phyloP scores from a whole-genome alignment of 192 early-diverging fungal genomes.

The Linnemannia zychae region DNA sequence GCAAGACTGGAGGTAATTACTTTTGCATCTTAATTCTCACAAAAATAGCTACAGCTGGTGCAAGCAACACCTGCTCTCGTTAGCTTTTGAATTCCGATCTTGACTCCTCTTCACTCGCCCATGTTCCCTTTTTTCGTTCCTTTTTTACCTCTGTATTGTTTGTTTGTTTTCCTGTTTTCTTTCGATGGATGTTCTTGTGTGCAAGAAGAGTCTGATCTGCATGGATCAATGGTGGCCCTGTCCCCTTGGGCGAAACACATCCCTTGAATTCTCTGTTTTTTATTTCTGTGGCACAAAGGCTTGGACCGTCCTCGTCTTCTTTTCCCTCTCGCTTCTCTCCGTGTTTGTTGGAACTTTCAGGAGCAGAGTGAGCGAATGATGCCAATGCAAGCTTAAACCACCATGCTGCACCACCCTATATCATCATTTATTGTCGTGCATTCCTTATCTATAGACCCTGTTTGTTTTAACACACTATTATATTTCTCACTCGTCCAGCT shows the following conservation, averaged over 20 bases:
- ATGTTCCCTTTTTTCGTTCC: background rate
- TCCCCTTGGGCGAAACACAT: background rate
- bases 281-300: background rate
- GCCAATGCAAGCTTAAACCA: no score
- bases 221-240: background rate
- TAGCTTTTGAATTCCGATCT: background rate
- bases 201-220: background rate
- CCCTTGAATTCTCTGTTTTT: background rate
- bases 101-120: background rate
- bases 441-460: background rate
- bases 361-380: background rate
- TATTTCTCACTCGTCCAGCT: conserved; percentile 16
- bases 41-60: background rate
- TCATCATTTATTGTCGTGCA: background rate
- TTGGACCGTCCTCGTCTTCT: background rate
- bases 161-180: background rate
- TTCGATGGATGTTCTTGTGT: background rate
- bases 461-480: background rate
- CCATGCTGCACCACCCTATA: background rate
- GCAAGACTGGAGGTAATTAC: conserved; percentile 43
- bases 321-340: background rate
- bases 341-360: background rate
- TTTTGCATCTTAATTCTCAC: no score
- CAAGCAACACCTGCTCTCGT: background rate
- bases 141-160: background rate